Evolutionary conservation across 352 stramenopile species (phyloP).

Genomic region (Globisporangium cystogenes): DNA sequence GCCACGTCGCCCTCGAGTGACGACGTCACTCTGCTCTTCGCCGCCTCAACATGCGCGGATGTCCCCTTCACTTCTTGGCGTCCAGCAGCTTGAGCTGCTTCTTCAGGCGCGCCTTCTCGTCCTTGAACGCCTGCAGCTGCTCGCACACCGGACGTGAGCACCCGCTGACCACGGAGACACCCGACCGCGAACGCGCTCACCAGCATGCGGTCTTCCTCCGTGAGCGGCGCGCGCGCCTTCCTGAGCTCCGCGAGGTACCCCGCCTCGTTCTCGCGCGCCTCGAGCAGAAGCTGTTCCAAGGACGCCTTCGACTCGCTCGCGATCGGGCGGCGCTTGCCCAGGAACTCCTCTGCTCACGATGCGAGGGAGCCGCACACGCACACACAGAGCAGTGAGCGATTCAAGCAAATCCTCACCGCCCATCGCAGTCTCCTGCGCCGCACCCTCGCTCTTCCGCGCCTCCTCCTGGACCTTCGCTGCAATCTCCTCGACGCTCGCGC

Average conservation of each 20-base stretch:
- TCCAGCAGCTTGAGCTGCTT: slow-evolving; percentile 81
- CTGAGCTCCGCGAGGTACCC: slow-evolving; percentile 78
- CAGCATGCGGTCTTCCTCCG: slow-evolving; percentile 76
- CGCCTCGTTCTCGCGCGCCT: slow-evolving; percentile 76
- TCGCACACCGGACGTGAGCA: no score
- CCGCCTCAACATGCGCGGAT: neutral
- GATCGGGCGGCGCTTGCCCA: slow-evolving; percentile 6
- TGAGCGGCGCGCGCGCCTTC: slow-evolving; percentile 32
- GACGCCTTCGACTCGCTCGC: slow-evolving; percentile 58
- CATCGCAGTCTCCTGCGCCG: no score
- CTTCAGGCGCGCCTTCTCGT: slow-evolving; percentile 81
- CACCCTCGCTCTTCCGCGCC: slow-evolving; percentile 18
- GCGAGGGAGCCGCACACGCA: neutral
- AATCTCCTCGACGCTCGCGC: neutral
- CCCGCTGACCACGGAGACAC: no score
- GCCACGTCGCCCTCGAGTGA: neutral
- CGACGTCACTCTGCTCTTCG: neutral
- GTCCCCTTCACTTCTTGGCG: slow-evolving; percentile 37
- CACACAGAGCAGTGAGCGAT: neutral
- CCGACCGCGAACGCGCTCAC: slow-evolving; percentile 15
- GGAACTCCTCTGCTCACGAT: slow-evolving; percentile 17
- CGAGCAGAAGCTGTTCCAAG: slow-evolving; percentile 65
- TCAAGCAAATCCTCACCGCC: neutral
- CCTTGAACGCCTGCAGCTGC: slow-evolving; percentile 79
- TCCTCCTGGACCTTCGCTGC: slow-evolving; percentile 11